Evolutionary conservation across 176 grass and related monocot species (phyloP).

Genomic region (Triticum dicoccoides): DNA sequence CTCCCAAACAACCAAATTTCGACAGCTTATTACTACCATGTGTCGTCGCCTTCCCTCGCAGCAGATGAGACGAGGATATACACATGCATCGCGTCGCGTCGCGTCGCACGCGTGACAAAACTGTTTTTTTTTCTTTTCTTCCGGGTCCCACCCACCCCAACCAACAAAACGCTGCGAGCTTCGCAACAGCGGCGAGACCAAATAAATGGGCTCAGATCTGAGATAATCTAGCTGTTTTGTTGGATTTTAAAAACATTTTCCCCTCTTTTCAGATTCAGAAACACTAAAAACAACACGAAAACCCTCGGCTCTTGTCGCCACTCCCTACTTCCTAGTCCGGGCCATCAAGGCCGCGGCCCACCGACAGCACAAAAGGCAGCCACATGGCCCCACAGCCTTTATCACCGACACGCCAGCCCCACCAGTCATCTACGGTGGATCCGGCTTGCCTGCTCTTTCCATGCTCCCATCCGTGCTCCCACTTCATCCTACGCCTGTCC

Average conservation of each 20-base stretch:
- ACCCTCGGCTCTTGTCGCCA: background rate
- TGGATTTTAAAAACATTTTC: background rate
- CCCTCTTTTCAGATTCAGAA: background rate
- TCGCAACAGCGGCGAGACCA: background rate
- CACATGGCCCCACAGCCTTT: background rate
- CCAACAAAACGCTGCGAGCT: background rate
- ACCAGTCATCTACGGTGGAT: constrained; percentile 12
- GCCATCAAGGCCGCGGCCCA: background rate
- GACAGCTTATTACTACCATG: background rate
- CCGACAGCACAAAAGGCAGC: constrained; percentile 18
- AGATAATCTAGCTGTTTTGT: constrained; percentile 1
- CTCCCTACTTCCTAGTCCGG: background rate
- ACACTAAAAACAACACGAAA: background rate
- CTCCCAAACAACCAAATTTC: background rate
- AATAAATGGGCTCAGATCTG: background rate
- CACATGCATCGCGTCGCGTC: too few relatives aligned
- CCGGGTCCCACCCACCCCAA: background rate
- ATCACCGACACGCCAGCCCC: constrained; percentile 9
- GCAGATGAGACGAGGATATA: background rate
- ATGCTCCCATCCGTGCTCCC: too few relatives aligned
- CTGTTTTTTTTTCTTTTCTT: background rate
- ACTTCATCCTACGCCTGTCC: too few relatives aligned
- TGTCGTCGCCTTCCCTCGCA: background rate
- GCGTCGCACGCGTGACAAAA: background rate
- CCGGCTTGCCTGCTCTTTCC: too few relatives aligned